A percentile compares a stretch with the other conserved stretches of the same genome.
Evolutionary conservation across 345 rosid genomes (phyloP).

Genomic region (Euphorbia lathyris): DNA sequence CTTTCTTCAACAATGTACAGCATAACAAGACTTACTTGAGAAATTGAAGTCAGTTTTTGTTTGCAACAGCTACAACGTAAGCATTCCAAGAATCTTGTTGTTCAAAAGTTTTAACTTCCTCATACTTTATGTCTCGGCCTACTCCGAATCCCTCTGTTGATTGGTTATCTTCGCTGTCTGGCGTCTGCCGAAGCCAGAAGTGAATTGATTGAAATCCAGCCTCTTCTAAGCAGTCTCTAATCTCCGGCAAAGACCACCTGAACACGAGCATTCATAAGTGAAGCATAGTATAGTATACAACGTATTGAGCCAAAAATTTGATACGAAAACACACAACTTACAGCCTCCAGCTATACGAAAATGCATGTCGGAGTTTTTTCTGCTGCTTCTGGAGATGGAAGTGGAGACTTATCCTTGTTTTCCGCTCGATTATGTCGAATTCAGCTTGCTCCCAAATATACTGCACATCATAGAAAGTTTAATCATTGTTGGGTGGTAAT

Average conservation of each 20-base stretch:
- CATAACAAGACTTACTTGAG: background rate
- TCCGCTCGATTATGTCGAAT: conserved; percentile 67
- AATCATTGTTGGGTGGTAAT: too few relatives aligned
- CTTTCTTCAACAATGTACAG: too few relatives aligned
- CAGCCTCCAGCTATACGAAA: conserved; percentile 94
- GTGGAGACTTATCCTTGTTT: conserved; percentile 85
- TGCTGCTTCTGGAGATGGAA: conserved; percentile 72
- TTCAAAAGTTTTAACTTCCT: conserved; percentile 61
- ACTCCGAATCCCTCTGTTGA: conserved; percentile 68
- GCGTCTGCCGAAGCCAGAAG: conserved; percentile 85
- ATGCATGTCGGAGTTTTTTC: conserved; percentile 74
- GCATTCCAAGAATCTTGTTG: conserved; percentile 95
- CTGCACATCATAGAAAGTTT: conserved; percentile 33
- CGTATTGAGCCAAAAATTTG: background rate
- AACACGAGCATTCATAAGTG: conserved; percentile 9
- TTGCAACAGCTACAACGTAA: conserved; percentile 60
- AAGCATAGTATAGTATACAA: background rate
- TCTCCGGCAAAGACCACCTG: conserved; percentile 91
- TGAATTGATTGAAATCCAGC: conserved; percentile 79
- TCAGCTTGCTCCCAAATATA: conserved; percentile 91
- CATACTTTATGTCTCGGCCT: conserved; percentile 61
- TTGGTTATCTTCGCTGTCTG: conserved; percentile 54
- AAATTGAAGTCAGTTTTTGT: conserved; percentile 12
- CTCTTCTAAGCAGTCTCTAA: conserved; percentile 83
- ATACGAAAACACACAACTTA: conserved; percentile 32